Percentiles rank a stretch among this genome's conserved stretches.
Conservation (phyloP, 164 flowering plant species). For the Aristolochia californica region DNA sequence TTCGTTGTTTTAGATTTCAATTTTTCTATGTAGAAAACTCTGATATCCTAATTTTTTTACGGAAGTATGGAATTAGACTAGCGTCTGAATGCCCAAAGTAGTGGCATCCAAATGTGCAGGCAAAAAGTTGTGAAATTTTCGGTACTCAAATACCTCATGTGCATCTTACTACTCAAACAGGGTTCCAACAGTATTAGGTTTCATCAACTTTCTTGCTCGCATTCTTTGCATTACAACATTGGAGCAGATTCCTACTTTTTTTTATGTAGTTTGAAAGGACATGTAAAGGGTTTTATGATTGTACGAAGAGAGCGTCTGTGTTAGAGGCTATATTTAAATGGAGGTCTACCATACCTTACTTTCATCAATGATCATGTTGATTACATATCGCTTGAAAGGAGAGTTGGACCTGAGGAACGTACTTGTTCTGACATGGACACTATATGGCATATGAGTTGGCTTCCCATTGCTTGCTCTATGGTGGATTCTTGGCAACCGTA, state of each 20-base stretch:
- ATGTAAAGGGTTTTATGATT: constrained; percentile 22
- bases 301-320: constrained; percentile 18
- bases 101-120: too few species aligned
- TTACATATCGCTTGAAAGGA: constrained; percentile 29
- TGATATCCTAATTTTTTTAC: too few species aligned
- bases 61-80: too few species aligned
- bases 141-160: too few species aligned
- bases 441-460: constrained; percentile 23
- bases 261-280: constrained; percentile 18
- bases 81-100: too few species aligned
- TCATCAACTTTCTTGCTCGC: not conserved
- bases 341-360: constrained; percentile 20
- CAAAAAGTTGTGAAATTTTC: too few species aligned
- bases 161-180: too few species aligned
- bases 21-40: too few species aligned
- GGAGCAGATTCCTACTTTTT: not conserved
- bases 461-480: constrained; percentile 44
- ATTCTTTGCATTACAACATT: constrained; percentile 13
- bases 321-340: constrained; percentile 33
- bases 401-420: constrained; percentile 7
- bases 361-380: constrained; percentile 28
- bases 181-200: constrained; percentile 1
- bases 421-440: constrained; percentile 4
- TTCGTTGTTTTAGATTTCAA: too few species aligned
- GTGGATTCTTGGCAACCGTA: constrained; percentile 32